Conservation (phyloP, 805 yeast genomes). For the Zygosaccharomyces gambellarensis region DNA sequence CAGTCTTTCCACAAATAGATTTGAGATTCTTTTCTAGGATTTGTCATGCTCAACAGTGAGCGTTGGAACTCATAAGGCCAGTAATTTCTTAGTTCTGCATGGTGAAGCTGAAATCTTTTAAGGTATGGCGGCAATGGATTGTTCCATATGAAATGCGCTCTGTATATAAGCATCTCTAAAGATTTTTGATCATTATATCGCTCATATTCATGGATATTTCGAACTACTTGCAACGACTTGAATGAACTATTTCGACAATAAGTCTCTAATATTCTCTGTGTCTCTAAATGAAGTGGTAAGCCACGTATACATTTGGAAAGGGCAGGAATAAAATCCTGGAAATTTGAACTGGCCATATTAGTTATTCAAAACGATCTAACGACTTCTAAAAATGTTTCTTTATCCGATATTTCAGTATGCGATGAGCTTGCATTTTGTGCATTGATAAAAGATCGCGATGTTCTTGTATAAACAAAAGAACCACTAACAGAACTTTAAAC, state of each 20-base stretch:
- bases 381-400: not conserved
- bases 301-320: not conserved
- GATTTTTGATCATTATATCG: constrained; percentile 5
- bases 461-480: constrained; percentile 1
- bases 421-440: constrained; percentile 3
- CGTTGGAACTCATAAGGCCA: constrained; percentile 25
- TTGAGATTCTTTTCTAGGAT: constrained; percentile 14
- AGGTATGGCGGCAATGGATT: constrained; percentile 17
- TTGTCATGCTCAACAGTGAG: constrained; percentile 13
- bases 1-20: constrained; percentile 17
- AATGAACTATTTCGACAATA: not conserved
- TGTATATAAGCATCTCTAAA: constrained; percentile 17
- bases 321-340: not conserved
- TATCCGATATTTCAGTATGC: not conserved
- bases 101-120: constrained; percentile 10
- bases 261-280: not conserved
- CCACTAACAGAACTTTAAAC: not conserved
- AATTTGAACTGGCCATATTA: not conserved
- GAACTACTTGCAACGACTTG: not conserved
- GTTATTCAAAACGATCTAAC: not conserved
- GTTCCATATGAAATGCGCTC: constrained; percentile 17
- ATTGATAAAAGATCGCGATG: constrained; percentile 1
- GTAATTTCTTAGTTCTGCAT: constrained; percentile 13
- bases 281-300: constrained; percentile 2
- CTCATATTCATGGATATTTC: not conserved